Conservation (phyloP, 2,329 filamentous ascomycete species). For the Bipolaris oryzae region DNA sequence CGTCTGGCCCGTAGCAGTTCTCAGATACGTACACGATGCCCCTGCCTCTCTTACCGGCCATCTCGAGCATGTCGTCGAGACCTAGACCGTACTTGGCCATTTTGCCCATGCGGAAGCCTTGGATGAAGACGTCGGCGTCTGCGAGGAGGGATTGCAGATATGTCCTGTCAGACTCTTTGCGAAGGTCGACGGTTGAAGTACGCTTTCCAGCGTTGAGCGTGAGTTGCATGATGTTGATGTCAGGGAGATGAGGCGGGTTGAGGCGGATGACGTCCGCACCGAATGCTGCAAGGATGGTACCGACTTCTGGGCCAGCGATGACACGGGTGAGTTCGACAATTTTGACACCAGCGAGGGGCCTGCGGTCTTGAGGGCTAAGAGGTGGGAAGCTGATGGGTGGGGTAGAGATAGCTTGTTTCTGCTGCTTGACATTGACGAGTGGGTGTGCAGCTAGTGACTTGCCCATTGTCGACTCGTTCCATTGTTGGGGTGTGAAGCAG, state of each 20-base stretch:
- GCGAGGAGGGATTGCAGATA: slow-evolving; percentile 50
- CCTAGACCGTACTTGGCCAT: slow-evolving; percentile 54
- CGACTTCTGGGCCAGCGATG: slow-evolving; percentile 51
- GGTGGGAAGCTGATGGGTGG: slow-evolving; percentile 33
- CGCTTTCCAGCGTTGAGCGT: slow-evolving; percentile 52
- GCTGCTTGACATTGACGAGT: slow-evolving; percentile 48
- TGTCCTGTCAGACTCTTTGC: slow-evolving; percentile 20
- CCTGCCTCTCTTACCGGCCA: slow-evolving; percentile 49
- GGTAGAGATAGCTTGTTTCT: slow-evolving; percentile 17
- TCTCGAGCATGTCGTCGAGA: slow-evolving; percentile 49
- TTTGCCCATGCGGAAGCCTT: slow-evolving; percentile 57
- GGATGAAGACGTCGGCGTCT: slow-evolving; percentile 59
- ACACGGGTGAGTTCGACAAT: slow-evolving; percentile 47
- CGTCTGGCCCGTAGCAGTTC: slow-evolving; percentile 59
- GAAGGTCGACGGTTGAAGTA: slow-evolving; percentile 53
- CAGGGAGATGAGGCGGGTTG: slow-evolving; percentile 17
- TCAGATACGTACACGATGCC: slow-evolving; percentile 58
- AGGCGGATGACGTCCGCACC: slow-evolving; percentile 54
- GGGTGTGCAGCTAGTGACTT: slow-evolving; percentile 51
- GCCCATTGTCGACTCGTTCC: slow-evolving; percentile 54
- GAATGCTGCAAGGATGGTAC: slow-evolving; percentile 46
- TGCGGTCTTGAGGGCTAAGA: slow-evolving; percentile 8
- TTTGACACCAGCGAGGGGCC: slow-evolving; percentile 52
- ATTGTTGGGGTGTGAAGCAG: slow-evolving; percentile 53
- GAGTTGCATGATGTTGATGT: slow-evolving; percentile 18